Base-by-base conservation (phyloP, 2,329 filamentous ascomycete genomes). In the Sphaerulina populicola region DNA sequence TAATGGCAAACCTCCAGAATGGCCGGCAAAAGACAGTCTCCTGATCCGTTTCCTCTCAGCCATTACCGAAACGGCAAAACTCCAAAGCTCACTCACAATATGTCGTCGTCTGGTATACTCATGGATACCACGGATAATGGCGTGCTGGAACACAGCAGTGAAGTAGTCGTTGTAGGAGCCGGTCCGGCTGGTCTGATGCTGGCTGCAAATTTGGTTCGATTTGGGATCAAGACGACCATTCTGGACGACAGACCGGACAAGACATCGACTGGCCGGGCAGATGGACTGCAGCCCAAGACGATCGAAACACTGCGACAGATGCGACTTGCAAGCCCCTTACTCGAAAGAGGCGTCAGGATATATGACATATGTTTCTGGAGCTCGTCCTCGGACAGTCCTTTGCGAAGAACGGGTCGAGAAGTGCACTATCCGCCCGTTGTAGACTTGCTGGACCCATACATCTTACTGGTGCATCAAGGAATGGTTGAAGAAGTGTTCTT, bases 301-400 rank as follows among this genome's bases (percentile, higher is more conserved):
- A 86, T 89, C 60, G 85, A 88, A 70, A 88, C 85, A 0, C 78
- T 88, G 60, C 78, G 80, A 55, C 84, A 87, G 68, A 80, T 88
- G 73, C 75, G 83, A 31, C 69, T 88, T n/a, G 82, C 80, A n/a
- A 83, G 87, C 56, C 72, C 78, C 1, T 68, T 88, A 29, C 68
- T 88, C 38, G 78, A 79, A 56, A 77, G 81, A 60, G 84, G 82
- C 29, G 83, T 83, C 44, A 79, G 78, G 41, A 79, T 88, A 40
- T 86, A 84, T 67, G 85, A 88, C 62, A 88, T 88, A 54, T 76
- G 80, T 39, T 87, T 87, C 65, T 88, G 85, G 83, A 69, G 66
- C 54, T 70, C 70, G 2, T 64, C 64, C 0, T 37, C 57, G 2
- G 55, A 63, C 1, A 55, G 63, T 30, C 68, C 77, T 2, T 70